phyloP scores from a whole-genome alignment of 345 rosid species.

The Isatis tinctoria region DNA sequence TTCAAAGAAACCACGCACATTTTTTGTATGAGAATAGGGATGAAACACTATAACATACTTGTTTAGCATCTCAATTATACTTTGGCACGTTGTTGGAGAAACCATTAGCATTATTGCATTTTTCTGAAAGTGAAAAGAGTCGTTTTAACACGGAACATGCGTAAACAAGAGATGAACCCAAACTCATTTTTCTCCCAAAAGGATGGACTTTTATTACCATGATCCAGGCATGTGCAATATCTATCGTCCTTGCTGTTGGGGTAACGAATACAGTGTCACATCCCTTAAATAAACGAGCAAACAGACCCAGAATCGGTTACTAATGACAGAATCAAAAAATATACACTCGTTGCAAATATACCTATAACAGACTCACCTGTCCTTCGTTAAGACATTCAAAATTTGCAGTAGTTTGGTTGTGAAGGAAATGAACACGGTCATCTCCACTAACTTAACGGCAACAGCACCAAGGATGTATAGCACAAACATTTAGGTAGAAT shows the following conservation, averaged over 20 bases:
- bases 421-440: constrained; percentile 86
- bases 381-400: constrained; percentile 80
- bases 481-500: neutral
- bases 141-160: neutral
- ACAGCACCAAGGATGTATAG: constrained; percentile 19
- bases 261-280: constrained; percentile 88
- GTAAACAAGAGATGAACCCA: neutral
- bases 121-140: constrained; percentile 48
- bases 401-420: constrained; percentile 89
- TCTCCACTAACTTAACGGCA: constrained; percentile 76
- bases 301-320: constrained; percentile 27
- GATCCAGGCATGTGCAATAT: constrained; percentile 81
- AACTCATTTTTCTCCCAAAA: neutral
- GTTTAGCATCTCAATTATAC: constrained; percentile 57
- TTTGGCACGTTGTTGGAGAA: constrained; percentile 59
- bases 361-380: constrained; percentile 39
- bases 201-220: constrained; percentile 47
- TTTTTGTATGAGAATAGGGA: neutral
- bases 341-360: neutral
- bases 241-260: constrained; percentile 86
- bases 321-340: constrained; percentile 12
- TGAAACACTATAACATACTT: constrained; percentile 48
- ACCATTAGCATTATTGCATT: constrained; percentile 63
- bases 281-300: constrained; percentile 53
- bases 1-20: neutral